These are phyloP conservation scores for Russula foetens DNA, from an alignment of 768 basidiomycete species.

Conservation along the genomic window DNA sequence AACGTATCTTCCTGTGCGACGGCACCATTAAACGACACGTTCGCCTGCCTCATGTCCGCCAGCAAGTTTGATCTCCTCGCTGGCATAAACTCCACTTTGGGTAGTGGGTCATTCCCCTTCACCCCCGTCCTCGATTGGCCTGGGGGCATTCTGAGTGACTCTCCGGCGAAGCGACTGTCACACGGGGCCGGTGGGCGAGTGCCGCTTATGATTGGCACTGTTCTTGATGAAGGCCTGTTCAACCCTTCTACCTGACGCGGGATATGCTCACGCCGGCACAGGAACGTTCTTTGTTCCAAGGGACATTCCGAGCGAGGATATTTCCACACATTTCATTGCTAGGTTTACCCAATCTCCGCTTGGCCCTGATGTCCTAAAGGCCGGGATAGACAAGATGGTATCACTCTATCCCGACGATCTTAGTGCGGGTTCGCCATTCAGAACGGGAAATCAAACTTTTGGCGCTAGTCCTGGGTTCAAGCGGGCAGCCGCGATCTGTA, in stretches of 20 bases:
- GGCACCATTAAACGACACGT: conserved; percentile 26
- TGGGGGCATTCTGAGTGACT: too few species aligned
- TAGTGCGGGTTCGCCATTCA: too few species aligned
- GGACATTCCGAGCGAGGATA: conserved; percentile 8
- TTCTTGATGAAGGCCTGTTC: conserved; percentile 38
- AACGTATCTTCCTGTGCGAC: too few species aligned
- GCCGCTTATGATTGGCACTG: too few species aligned
- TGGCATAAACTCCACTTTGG: conserved; percentile 20
- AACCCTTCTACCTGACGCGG: too few species aligned
- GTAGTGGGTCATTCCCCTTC: conserved; percentile 29
- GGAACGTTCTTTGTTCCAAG: conserved; percentile 32
- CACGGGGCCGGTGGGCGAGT: too few species aligned
- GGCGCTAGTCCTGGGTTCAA: too few species aligned
- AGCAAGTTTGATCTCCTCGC: conserved; percentile 23
- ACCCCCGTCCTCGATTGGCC: conserved; percentile 30
- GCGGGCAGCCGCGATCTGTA: conserved; percentile 29
- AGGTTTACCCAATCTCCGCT: conserved; percentile 13
- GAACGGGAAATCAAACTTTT: too few species aligned
- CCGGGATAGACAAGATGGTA: too few species aligned
- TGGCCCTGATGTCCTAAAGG: conserved; percentile 7
- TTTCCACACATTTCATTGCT: conserved; percentile 1
- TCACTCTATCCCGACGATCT: conserved; percentile 37
- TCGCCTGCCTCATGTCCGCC: too few species aligned
- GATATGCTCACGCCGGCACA: conserved; percentile 10
- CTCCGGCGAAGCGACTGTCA: too few species aligned